These are phyloP conservation scores for Eucalyptus cloeziana DNA, from an alignment of 345 rosid genomes.

Conservation along the genomic window DNA sequence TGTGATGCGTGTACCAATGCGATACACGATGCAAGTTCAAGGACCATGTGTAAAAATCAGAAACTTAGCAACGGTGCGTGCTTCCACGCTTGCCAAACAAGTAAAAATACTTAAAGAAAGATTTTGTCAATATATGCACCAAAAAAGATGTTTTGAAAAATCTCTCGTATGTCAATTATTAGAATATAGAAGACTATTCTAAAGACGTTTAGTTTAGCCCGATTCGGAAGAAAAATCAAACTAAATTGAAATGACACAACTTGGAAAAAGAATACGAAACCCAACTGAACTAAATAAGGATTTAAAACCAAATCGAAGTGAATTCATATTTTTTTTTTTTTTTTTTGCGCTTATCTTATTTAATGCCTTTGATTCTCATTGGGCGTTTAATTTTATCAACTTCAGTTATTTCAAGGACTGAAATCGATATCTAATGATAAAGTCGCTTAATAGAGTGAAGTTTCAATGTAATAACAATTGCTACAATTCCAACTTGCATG, in stretches of 20 bases:
- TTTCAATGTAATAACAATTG: not conserved
- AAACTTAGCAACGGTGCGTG: not conserved
- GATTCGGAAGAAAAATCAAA: too few relatives aligned
- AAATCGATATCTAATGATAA: not conserved
- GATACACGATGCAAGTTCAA: not conserved
- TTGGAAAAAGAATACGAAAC: too few relatives aligned
- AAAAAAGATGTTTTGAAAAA: not conserved
- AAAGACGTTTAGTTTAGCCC: not conserved
- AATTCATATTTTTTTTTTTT: not conserved
- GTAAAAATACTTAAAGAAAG: not conserved
- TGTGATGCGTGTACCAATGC: not conserved
- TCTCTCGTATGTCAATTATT: not conserved
- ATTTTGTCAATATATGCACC: not conserved
- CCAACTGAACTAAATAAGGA: not conserved
- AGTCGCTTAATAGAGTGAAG: not conserved
- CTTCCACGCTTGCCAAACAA: not conserved
- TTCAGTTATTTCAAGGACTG: not conserved
- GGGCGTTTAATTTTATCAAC: not conserved
- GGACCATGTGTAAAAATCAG: not conserved
- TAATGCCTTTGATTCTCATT: not conserved
- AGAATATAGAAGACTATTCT: not conserved
- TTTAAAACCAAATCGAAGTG: not conserved
- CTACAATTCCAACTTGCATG: not conserved
- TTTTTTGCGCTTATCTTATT: not conserved
- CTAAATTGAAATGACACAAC: not conserved